Percentiles rank a stretch among this genome's conserved stretches.
phyloP scores from a whole-genome alignment of 176 grass and related monocot genomes.

The Paspalum vaginatum region DNA sequence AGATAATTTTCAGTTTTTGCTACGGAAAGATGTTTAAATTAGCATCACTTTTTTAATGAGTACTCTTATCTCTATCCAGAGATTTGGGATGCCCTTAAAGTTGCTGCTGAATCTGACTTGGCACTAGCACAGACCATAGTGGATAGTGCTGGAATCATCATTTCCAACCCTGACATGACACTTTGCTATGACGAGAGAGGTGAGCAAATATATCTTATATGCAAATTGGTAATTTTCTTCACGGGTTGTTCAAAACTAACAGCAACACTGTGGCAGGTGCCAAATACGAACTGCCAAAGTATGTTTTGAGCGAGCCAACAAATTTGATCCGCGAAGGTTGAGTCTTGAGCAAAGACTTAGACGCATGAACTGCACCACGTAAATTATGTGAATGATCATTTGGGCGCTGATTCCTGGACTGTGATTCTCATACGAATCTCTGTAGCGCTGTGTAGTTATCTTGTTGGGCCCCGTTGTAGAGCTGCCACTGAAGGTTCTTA shows the following conservation, averaged over 20 bases:
- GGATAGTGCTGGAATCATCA: slow-evolving; percentile 86
- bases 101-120: slow-evolving; percentile 77
- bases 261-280: slow-evolving; percentile 55
- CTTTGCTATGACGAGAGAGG: slow-evolving; percentile 93
- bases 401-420: slow-evolving; percentile 18
- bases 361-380: slow-evolving; percentile 15
- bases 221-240: not conserved
- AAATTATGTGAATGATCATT: slow-evolving; percentile 37
- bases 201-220: slow-evolving; percentile 22
- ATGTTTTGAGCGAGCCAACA: slow-evolving; percentile 86
- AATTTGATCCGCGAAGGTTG: slow-evolving; percentile 74
- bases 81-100: slow-evolving; percentile 95
- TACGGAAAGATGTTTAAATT: not conserved
- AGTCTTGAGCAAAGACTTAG: slow-evolving; percentile 31
- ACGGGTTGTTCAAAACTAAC: not conserved
- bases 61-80: slow-evolving; percentile 47
- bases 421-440: slow-evolving; percentile 14
- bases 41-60: slow-evolving; percentile 28
- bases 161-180: slow-evolving; percentile 79
- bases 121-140: slow-evolving; percentile 84
- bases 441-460: slow-evolving; percentile 15
- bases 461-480: not conserved
- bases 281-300: slow-evolving; percentile 88
- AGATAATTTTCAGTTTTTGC: not conserved
- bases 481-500: not conserved